These are phyloP conservation scores for Penicillium sp. DNA, from an alignment of 2,329 filamentous ascomycete genomes.

Conservation along the genomic window DNA sequence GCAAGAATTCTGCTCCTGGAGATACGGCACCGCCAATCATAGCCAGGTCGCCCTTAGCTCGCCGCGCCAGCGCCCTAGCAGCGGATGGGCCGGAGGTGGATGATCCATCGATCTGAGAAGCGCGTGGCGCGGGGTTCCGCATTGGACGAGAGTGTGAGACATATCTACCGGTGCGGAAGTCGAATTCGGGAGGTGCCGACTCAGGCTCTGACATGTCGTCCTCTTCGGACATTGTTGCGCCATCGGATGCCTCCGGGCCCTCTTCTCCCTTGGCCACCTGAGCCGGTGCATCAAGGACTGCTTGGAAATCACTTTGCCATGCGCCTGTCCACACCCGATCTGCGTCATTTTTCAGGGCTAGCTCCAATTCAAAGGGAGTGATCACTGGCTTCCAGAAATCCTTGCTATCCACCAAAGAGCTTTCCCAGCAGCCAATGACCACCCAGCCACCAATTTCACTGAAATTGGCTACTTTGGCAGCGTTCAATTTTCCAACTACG, in stretches of 20 bases:
- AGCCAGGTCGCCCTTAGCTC: constrained; percentile 67
- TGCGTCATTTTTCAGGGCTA: constrained; percentile 71
- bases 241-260: constrained; percentile 27
- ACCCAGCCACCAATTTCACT: constrained; percentile 94
- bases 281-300: constrained; percentile 50
- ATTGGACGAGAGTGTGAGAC: constrained; percentile 63
- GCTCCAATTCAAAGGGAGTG: constrained; percentile 86
- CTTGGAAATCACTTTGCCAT: constrained; percentile 85
- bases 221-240: constrained; percentile 34
- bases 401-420: constrained; percentile 81
- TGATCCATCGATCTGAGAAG: constrained; percentile 27
- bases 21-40: constrained; percentile 83
- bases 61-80: constrained; percentile 57
- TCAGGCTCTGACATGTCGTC: constrained; percentile 67
- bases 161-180: constrained; percentile 81
- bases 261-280: constrained; percentile 22
- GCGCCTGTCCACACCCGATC: constrained; percentile 78
- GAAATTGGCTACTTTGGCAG: constrained; percentile 95
- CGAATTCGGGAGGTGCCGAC: constrained; percentile 77
- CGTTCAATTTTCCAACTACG: constrained; percentile 93
- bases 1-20: constrained; percentile 82
- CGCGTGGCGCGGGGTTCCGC: constrained; percentile 37
- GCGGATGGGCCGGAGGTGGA: constrained; percentile 27
- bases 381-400: constrained; percentile 86
- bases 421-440: constrained; percentile 97